Evolutionary conservation across 305 asterid species (phyloP).

Genomic region (Solanum hybrid): DNA sequence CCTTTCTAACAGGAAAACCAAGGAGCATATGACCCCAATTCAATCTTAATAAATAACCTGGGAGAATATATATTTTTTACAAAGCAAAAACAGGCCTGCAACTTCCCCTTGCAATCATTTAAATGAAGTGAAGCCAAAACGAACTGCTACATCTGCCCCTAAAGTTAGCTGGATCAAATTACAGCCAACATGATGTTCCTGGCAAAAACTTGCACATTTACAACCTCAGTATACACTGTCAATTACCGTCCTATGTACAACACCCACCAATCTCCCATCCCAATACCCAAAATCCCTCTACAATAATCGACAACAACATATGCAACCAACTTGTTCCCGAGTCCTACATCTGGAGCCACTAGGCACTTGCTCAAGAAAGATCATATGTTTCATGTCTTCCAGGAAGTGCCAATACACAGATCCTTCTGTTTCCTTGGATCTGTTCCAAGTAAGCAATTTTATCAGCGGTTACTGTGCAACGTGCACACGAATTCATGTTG

Average conservation of each 20-base stretch:
- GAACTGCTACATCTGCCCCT: constrained; percentile 1
- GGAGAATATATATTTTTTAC: background rate
- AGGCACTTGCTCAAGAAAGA: background rate
- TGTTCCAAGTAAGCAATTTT: background rate
- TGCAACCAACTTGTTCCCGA: background rate
- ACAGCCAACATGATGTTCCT: constrained; percentile 5
- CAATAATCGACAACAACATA: background rate
- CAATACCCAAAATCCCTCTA: constrained; percentile 2
- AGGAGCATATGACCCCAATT: background rate
- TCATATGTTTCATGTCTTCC: background rate
- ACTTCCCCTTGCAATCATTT: constrained; percentile 7
- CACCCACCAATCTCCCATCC: constrained; percentile 9
- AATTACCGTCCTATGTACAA: constrained; percentile 2
- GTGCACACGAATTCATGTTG: background rate
- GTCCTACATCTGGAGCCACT: constrained; percentile 9
- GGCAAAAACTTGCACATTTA: constrained; percentile 4
- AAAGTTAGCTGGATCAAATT: background rate
- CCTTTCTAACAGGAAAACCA: background rate
- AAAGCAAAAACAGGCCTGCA: background rate
- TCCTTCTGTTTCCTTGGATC: constrained; percentile 1
- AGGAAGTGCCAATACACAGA: background rate
- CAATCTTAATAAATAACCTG: constrained; percentile 2
- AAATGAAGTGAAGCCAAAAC: constrained; percentile 5
- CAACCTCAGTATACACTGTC: constrained; percentile 14
- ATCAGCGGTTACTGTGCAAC: background rate